Base-by-base conservation (phyloP, 495 filamentous ascomycete species). In the Aspergillus ostianus region DNA sequence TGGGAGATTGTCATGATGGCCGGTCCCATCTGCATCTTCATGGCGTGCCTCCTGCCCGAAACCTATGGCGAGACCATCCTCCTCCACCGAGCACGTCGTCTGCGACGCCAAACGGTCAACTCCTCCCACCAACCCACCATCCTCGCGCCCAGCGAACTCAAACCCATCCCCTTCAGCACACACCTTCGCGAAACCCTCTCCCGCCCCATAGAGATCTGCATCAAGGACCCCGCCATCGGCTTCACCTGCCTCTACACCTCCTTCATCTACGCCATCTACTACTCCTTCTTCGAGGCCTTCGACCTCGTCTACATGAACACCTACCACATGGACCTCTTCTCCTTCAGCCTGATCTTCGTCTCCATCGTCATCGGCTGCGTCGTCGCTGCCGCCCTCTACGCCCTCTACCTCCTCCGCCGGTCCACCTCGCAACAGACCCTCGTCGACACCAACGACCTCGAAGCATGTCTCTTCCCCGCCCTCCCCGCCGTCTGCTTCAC, bases 41-140 rank as follows among this genome's bases (percentile, higher is more conserved):
- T 84, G 63, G 77, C 85, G 54, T 69, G 84, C 53, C 69, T 76
- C 51, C 67, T 86, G 0, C 84, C 84, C 7, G 84, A 86, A 65
- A 86, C 84, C 0, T 80, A 78, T 12, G 72, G 79, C 46, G 71
- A 75, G 0, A 85, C 83, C 59, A 84, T 86, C 58, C 74, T 86
- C 18, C 72, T 80, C 29, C 77, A 79, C 8, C 77, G 84, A 5
- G 84, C 84, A 2, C 60, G 66, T 8, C 77, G 84, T 13, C 70
- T 86, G 0, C 74, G 82, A 17, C 66, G 65, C 15, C 46, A 65
- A 4, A 77, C 69, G 0, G 72, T 21, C 17, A 54, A 2, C 61
- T 47, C 8, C 58, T 76, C 7, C 66, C 60, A 46, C 67, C 60
- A 47, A 71, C 68, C 8, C 67, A 78, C 48, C 65, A 72, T 80